A percentile compares a stretch with the other conserved stretches of the same genome.
These are phyloP conservation scores for Termitomyces sp. DNA, from an alignment of 768 basidiomycete genomes.

Conservation along the genomic window DNA sequence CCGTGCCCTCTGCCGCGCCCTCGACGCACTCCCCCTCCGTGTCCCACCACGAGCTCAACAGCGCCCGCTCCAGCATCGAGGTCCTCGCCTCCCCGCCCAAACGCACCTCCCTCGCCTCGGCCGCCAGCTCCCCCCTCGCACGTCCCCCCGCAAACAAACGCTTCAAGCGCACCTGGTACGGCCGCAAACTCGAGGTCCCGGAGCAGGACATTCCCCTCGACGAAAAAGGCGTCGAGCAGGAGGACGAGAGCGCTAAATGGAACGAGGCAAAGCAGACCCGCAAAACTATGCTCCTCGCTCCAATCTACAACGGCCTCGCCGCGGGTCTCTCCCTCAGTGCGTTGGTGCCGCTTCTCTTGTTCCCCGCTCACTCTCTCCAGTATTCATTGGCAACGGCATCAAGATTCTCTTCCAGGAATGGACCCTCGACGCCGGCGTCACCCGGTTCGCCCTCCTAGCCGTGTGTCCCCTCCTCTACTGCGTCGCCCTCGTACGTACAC, in stretches of 20 bases:
- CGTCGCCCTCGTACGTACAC: constrained; percentile 56
- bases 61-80: constrained; percentile 11
- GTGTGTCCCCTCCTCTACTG: constrained; percentile 68
- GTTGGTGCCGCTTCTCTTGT: constrained; percentile 29
- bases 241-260: constrained; percentile 1
- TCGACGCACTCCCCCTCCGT: constrained; percentile 21
- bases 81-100: background rate
- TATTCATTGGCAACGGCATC: constrained; percentile 62
- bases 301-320: constrained; percentile 60
- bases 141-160: background rate
- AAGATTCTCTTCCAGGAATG: constrained; percentile 64
- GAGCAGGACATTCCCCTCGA: background rate
- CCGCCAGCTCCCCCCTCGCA: background rate
- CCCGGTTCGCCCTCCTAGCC: constrained; percentile 59
- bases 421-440: constrained; percentile 51
- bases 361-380: constrained; percentile 31
- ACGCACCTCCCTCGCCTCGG: constrained; percentile 2
- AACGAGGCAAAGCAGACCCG: constrained; percentile 12
- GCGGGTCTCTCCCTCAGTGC: constrained; percentile 51
- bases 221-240: constrained; percentile 7
- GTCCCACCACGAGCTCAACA: background rate
- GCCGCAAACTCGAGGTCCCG: constrained; percentile 25
- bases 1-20: constrained; percentile 22
- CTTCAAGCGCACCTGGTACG: constrained; percentile 55
- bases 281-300: constrained; percentile 48